Percentiles rank a stretch among this genome's conserved stretches.
Conservation (phyloP, 495 filamentous ascomycete genomes). For the Aspergillus nidulans region DNA sequence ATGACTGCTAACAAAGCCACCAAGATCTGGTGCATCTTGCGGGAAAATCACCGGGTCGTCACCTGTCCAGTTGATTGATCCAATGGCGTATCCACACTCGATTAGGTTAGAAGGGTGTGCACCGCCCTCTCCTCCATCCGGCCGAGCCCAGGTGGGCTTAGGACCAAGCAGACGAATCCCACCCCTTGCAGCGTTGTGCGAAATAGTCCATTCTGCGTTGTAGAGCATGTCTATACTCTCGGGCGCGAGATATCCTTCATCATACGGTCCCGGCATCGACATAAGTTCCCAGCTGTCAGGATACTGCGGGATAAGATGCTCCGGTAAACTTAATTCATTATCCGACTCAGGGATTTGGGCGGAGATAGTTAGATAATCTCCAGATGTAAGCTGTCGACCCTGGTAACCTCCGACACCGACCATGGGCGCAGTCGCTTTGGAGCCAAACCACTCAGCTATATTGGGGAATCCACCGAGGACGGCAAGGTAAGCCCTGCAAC, state of each 20-base stretch:
- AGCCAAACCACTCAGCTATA: conserved; percentile 53
- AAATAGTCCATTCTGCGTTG: conserved; percentile 50
- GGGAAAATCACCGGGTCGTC: conserved; percentile 57
- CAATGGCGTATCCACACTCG: conserved; percentile 56
- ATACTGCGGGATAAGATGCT: conserved; percentile 40
- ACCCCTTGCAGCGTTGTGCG: conserved; percentile 54
- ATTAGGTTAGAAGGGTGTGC: conserved; percentile 55
- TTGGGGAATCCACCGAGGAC: conserved; percentile 53
- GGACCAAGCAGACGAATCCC: conserved; percentile 56
- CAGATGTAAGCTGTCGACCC: conserved; percentile 48
- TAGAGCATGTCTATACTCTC: conserved; percentile 55
- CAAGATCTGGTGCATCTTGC: conserved; percentile 54
- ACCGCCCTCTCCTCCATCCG: conserved; percentile 57
- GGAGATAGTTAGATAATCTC: conserved; percentile 45
- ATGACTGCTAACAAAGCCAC: conserved; percentile 52
- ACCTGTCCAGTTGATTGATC: conserved; percentile 54
- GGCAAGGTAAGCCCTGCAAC: conserved; percentile 56
- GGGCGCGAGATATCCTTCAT: conserved; percentile 47
- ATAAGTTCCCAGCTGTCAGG: conserved; percentile 44
- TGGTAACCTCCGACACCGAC: conserved; percentile 56
- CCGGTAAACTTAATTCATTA: conserved; percentile 29
- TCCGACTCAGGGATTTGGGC: conserved; percentile 25
- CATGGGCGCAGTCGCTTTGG: conserved; percentile 53
- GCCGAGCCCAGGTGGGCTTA: conserved; percentile 50
- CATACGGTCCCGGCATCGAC: conserved; percentile 55